These are phyloP conservation scores for Cutaneotrichosporon sp. DNA, from an alignment of 1,284 basidiomycete species.

Conservation along the genomic window DNA sequence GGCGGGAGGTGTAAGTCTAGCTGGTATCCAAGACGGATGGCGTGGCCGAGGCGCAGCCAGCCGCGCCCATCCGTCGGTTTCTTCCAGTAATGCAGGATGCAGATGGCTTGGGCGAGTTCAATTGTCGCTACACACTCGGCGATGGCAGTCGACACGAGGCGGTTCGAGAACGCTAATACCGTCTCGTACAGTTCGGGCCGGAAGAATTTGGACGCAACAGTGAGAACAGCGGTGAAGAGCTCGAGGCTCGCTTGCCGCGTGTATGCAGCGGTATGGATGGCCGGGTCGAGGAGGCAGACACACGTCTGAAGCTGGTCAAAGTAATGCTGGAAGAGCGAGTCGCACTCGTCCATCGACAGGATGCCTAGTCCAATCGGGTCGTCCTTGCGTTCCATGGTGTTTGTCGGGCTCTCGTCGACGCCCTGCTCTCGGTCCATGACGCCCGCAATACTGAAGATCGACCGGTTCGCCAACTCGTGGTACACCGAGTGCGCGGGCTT, in stretches of 20 bases:
- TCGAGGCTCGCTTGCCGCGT: constrained; percentile 20
- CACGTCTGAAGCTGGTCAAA: constrained; percentile 32
- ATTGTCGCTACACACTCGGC: constrained; percentile 22
- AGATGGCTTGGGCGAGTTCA: constrained; percentile 30
- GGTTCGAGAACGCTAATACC: constrained; percentile 18
- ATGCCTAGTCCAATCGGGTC: constrained; percentile 24
- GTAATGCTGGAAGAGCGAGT: constrained; percentile 30
- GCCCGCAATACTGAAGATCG: constrained; percentile 28
- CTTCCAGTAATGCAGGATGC: constrained; percentile 31
- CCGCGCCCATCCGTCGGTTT: constrained; percentile 25
- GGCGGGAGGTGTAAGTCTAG: constrained; percentile 30
- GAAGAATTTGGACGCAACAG: constrained; percentile 28
- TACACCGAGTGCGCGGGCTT: constrained; percentile 29
- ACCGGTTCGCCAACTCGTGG: constrained; percentile 26
- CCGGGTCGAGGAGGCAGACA: constrained; percentile 28
- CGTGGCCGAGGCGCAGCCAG: constrained; percentile 35
- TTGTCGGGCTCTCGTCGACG: neutral
- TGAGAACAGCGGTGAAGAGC: constrained; percentile 28
- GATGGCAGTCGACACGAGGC: constrained; percentile 21
- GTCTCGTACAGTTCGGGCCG: constrained; percentile 28
- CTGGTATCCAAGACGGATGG: constrained; percentile 37
- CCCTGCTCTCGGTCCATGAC: constrained; percentile 24
- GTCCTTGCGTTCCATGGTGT: constrained; percentile 10
- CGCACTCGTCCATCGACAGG: constrained; percentile 26
- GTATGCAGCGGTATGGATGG: constrained; percentile 25